Percentiles rank a stretch among this genome's conserved stretches.
These are phyloP conservation scores for Aspergillus latus DNA, from an alignment of 2,329 filamentous ascomycete species.

Conservation along the genomic window DNA sequence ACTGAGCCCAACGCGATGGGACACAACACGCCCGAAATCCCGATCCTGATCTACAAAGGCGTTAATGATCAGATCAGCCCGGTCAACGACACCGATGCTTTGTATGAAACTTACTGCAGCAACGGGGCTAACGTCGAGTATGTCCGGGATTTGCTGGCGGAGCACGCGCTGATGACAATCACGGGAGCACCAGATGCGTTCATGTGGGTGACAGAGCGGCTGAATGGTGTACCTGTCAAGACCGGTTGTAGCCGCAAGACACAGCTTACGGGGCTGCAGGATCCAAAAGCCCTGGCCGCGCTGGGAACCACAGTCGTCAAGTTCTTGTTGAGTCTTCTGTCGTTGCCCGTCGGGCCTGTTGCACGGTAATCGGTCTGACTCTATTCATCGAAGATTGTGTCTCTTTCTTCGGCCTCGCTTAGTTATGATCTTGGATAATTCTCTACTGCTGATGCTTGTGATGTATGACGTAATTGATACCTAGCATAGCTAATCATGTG, in stretches of 20 bases:
- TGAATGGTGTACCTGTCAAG: constrained; percentile 17
- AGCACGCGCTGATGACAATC: constrained; percentile 39
- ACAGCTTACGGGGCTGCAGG: constrained; percentile 16
- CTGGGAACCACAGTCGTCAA: constrained; percentile 12
- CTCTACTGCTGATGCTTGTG: too few species aligned
- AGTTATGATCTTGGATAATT: neutral
- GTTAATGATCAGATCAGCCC: constrained; percentile 48
- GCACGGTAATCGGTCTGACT: neutral
- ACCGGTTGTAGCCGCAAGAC: constrained; percentile 19
- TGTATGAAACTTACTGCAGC: constrained; percentile 46
- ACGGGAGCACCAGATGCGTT: constrained; percentile 37
- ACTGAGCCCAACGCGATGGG: constrained; percentile 34
- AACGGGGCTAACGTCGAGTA: constrained; percentile 46
- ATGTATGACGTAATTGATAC: too few species aligned
- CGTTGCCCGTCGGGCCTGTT: constrained; percentile 10
- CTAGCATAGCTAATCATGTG: too few species aligned
- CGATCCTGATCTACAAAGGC: constrained; percentile 54
- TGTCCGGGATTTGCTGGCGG: constrained; percentile 46
- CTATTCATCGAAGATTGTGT: neutral
- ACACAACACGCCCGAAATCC: constrained; percentile 47
- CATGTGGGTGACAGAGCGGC: constrained; percentile 29
- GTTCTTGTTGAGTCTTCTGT: constrained; percentile 12
- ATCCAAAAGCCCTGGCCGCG: constrained; percentile 12
- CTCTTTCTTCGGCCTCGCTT: neutral
- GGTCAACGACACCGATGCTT: constrained; percentile 45